Conservation (phyloP, 306 rosid genomes). For the Pachyrhizus erosus region DNA sequence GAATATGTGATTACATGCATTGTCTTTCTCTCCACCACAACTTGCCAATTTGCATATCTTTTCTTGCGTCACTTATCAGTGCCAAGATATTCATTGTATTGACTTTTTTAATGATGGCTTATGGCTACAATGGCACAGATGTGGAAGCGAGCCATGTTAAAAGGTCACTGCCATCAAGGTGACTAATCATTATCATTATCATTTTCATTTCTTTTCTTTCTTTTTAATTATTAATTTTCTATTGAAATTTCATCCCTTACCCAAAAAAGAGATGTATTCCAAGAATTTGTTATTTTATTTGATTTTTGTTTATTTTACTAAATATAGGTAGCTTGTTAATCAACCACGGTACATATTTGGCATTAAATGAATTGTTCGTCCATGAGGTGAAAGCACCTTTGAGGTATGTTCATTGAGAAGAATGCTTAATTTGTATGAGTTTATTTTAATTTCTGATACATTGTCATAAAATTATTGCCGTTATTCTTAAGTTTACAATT, state of each 20-base stretch:
- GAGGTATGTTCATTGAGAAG: conserved; percentile 32
- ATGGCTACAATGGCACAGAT: conserved; percentile 17
- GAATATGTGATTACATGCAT: background rate
- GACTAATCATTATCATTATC: conserved; percentile 34
- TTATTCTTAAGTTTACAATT: background rate
- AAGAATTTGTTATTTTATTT: background rate
- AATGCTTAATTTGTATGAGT: background rate
- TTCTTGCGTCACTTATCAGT: conserved; percentile 30
- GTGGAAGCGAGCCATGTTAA: conserved; percentile 48
- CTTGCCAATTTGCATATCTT: conserved; percentile 23
- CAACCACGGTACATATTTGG: background rate
- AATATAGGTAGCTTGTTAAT: background rate
- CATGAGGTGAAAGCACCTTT: background rate
- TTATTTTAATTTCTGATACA: background rate
- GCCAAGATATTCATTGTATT: conserved; percentile 31
- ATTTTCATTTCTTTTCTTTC: background rate
- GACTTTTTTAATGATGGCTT: conserved; percentile 27
- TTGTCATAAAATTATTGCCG: no score
- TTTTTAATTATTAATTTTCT: background rate
- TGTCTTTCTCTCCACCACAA: background rate
- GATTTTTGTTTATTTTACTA: background rate
- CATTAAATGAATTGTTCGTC: background rate
- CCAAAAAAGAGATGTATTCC: background rate
- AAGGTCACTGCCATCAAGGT: conserved; percentile 45
- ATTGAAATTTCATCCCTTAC: background rate